A percentile compares a stretch with the other conserved stretches of the same genome.
Conservation (phyloP, 164 flowering plant species). For the Tinospora cordifolia region DNA sequence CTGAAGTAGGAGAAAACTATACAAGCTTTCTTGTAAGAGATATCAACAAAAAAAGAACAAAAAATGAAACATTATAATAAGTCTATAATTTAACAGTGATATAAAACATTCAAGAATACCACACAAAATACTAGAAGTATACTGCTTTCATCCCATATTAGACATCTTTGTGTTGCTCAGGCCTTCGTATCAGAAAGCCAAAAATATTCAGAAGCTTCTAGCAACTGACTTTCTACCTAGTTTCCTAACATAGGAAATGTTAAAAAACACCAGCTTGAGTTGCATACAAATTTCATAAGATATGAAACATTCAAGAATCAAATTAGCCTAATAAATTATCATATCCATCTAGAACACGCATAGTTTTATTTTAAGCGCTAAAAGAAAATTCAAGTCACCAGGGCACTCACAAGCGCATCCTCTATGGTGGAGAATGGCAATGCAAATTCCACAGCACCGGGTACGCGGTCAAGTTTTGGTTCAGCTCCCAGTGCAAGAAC, state of each 20-base stretch:
- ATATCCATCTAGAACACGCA: neutral
- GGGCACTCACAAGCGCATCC: slow-evolving; percentile 68
- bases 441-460: slow-evolving; percentile 85
- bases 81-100: no score
- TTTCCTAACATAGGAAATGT: neutral
- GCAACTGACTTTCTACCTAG: neutral
- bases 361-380: neutral
- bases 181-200: neutral
- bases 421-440: slow-evolving; percentile 80
- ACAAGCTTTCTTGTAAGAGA: neutral
- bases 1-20: neutral
- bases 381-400: neutral
- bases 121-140: no score
- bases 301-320: neutral
- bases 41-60: neutral
- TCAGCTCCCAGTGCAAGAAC: slow-evolving; percentile 98
- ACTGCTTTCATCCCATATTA: no score
- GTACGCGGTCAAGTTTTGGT: slow-evolving; percentile 76
- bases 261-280: no score
- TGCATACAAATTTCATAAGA: neutral
- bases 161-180: no score
- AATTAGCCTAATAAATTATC: neutral
- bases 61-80: neutral
- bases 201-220: neutral
- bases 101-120: no score